phyloP scores from a whole-genome alignment of 2,329 filamentous ascomycete genomes.

The Trichoderma atrobrunneum region DNA sequence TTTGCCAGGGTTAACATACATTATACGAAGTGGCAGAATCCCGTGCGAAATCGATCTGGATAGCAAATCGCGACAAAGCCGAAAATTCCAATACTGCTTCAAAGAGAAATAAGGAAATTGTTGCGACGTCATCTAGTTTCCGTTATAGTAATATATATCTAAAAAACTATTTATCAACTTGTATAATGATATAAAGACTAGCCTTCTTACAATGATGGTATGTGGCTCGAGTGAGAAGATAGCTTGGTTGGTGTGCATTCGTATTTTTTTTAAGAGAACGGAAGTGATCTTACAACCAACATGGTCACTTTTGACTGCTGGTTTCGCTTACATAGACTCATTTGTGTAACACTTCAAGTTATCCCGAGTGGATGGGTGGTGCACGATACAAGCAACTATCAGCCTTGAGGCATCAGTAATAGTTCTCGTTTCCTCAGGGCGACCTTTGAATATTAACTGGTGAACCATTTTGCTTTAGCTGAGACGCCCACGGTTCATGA shows the following conservation, averaged over 20 bases:
- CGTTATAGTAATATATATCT: not conserved
- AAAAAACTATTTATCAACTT: not conserved
- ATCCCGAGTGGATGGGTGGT: not conserved
- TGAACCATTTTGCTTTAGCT: not conserved
- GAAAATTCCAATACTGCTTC: not conserved
- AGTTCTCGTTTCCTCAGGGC: not conserved
- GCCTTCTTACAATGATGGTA: not conserved
- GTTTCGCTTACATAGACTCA: not conserved
- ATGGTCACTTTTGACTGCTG: not conserved
- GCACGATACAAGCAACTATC: not conserved
- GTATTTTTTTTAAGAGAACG: not conserved
- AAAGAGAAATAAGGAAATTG: not conserved
- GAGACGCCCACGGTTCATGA: not conserved
- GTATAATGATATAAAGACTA: not conserved
- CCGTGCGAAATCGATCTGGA: not conserved
- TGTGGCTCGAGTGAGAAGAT: not conserved
- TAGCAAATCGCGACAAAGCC: not conserved
- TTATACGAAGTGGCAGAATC: not conserved
- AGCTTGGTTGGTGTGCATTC: not conserved
- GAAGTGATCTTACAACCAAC: not conserved
- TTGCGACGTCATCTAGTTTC: not conserved
- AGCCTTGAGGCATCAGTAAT: not conserved
- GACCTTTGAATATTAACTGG: not conserved
- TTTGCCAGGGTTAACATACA: not conserved
- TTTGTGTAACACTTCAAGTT: fast-evolving